These are phyloP conservation scores for Tolypocladium tundrense DNA, from an alignment of 2,329 filamentous ascomycete genomes.

Conservation along the genomic window DNA sequence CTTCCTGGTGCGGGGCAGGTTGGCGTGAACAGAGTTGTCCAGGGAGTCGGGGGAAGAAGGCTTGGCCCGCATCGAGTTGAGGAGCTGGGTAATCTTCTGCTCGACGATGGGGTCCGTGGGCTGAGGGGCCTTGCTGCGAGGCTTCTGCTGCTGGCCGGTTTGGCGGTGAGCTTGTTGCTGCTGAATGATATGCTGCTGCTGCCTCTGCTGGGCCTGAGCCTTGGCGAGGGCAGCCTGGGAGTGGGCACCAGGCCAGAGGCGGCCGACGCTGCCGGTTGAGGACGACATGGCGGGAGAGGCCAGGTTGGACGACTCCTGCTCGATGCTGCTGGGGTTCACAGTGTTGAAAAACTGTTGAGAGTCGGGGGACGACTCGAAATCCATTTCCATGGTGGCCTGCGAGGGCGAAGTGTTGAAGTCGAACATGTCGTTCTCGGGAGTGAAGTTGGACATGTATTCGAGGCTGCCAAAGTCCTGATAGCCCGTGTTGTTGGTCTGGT, in stretches of 20 bases:
- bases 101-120: constrained; percentile 64
- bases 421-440: constrained; percentile 54
- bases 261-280: constrained; percentile 49
- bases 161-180: constrained; percentile 37
- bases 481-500: constrained; percentile 47
- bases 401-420: constrained; percentile 64
- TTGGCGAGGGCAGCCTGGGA: constrained; percentile 75
- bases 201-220: constrained; percentile 59
- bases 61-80: constrained; percentile 85
- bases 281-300: constrained; percentile 34
- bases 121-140: constrained; percentile 39
- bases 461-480: constrained; percentile 40
- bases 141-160: constrained; percentile 33
- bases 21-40: constrained; percentile 42
- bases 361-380: constrained; percentile 33
- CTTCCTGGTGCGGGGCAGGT: constrained; percentile 70
- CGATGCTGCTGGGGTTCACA: constrained; percentile 65
- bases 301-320: constrained; percentile 42
- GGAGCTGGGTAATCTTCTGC: constrained; percentile 85
- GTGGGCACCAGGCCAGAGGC: constrained; percentile 89
- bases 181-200: constrained; percentile 33
- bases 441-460: constrained; percentile 45
- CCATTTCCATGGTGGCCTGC: constrained; percentile 53
- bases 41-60: constrained; percentile 39
- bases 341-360: constrained; percentile 55